These are phyloP conservation scores for Lasiodiplodia sp. DNA, from an alignment of 2,329 filamentous ascomycete species.

Conservation along the genomic window DNA sequence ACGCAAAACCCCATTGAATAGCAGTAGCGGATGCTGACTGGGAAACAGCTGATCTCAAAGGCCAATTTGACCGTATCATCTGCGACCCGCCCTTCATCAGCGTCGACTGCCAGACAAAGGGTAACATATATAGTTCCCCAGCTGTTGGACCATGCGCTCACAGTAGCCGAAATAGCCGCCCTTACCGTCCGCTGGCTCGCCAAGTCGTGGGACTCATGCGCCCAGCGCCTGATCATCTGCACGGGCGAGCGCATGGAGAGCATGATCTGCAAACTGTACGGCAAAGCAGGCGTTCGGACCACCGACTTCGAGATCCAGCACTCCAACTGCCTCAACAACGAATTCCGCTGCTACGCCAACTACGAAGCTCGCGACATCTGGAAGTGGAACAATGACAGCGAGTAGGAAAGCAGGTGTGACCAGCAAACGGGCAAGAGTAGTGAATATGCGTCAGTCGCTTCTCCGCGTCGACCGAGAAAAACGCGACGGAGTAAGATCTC, in stretches of 20 bases:
- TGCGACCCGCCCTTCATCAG: constrained; percentile 82
- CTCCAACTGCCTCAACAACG: constrained; percentile 77
- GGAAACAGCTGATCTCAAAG: constrained; percentile 62
- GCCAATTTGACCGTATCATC: constrained; percentile 72
- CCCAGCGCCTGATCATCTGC: constrained; percentile 66
- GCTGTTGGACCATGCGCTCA: neutral
- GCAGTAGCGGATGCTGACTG: neutral
- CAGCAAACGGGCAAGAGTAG: neutral
- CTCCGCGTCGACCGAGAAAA: constrained; percentile 15
- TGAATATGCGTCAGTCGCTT: neutral
- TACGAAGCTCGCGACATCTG: constrained; percentile 67
- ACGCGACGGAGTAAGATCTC: neutral
- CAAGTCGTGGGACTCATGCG: constrained; percentile 52
- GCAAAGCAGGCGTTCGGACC: constrained; percentile 65
- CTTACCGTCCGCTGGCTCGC: constrained; percentile 78
- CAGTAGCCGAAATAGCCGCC: constrained; percentile 59
- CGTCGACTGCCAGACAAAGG: constrained; percentile 81
- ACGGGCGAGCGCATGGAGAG: constrained; percentile 79
- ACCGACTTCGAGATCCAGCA: constrained; percentile 75
- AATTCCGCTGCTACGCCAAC: constrained; percentile 81
- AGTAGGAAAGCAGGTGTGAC: constrained; percentile 24
- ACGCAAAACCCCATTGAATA: constrained; percentile 33
- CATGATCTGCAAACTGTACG: constrained; percentile 72
- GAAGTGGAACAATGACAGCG: constrained; percentile 40
- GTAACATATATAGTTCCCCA: constrained; percentile 46